A percentile compares a stretch with the other conserved stretches of the same genome.
These are phyloP conservation scores for Cadophora sp. DNA, from an alignment of 2,329 filamentous ascomycete genomes.

Conservation along the genomic window DNA sequence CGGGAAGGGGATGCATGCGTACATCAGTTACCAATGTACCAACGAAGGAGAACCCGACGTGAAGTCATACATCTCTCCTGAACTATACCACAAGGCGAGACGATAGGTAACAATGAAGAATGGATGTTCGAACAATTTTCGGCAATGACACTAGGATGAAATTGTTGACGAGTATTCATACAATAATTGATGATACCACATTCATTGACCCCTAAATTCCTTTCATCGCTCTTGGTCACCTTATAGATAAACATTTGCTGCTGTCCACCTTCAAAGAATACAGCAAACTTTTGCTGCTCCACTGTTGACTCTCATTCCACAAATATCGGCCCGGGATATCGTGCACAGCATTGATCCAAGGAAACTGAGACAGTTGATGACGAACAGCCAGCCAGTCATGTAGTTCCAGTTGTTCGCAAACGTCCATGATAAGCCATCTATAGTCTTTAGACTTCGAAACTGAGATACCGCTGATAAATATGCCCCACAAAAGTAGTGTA, in stretches of 20 bases:
- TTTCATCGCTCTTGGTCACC: neutral
- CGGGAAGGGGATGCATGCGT: neutral
- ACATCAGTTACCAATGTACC: neutral
- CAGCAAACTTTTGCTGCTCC: conserved; percentile 1
- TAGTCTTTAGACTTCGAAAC: conserved; percentile 3
- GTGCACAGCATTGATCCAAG: conserved; percentile 1
- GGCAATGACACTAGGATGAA: neutral
- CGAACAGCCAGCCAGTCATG: conserved; percentile 1
- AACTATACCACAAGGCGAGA: conserved; percentile 1
- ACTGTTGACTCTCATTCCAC: conserved; percentile 1
- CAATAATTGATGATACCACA: neutral
- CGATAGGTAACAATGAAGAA: conserved; percentile 1
- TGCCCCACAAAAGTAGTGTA: conserved; percentile 1
- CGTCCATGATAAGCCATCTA: conserved; percentile 1
- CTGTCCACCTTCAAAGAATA: conserved; percentile 1
- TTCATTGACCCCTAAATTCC: neutral
- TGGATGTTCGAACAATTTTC: conserved; percentile 1
- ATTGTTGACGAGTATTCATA: conserved; percentile 1
- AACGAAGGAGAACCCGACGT: conserved; percentile 1
- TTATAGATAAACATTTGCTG: neutral
- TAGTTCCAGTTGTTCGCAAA: neutral
- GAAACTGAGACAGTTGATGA: neutral
- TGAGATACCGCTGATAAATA: neutral
- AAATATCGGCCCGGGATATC: neutral
- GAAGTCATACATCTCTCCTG: conserved; percentile 3